Conservation (phyloP, 2,329 filamentous ascomycete species). For the Scolecobasidium constrictum region DNA sequence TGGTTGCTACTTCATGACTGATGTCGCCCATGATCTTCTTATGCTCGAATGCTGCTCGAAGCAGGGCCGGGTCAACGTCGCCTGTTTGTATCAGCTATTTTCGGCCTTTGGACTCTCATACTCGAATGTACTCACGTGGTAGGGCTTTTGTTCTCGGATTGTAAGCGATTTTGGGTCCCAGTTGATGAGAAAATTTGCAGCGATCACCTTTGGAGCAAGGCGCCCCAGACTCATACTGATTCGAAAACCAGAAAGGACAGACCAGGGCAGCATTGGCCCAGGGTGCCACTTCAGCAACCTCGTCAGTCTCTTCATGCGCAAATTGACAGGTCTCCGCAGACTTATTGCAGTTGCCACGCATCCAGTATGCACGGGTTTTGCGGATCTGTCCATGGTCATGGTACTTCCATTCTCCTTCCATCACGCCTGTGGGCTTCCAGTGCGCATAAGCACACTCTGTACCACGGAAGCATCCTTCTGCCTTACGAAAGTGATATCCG, state of each 20-base stretch:
- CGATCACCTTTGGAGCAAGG: neutral
- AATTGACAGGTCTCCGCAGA: slow-evolving; percentile 1
- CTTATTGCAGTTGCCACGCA: neutral
- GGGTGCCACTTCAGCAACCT: neutral
- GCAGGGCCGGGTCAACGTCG: neutral
- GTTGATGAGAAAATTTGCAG: neutral
- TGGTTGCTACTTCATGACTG: neutral
- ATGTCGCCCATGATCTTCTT: neutral
- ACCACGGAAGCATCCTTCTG: neutral
- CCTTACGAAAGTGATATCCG: neutral
- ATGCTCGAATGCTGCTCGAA: neutral
- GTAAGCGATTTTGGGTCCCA: neutral
- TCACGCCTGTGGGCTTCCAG: neutral
- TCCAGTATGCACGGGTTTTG: neutral
- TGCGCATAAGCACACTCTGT: slow-evolving; percentile 4
- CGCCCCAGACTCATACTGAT: neutral
- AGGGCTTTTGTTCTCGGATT: neutral
- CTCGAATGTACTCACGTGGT: neutral
- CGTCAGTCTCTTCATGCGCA: neutral
- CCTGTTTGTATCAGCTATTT: neutral
- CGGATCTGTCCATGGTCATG: neutral
- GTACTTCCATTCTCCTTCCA: neutral
- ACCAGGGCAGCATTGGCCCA: neutral
- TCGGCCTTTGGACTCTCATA: no score
- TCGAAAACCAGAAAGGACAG: neutral